Evolutionary conservation across 305 asterid species (phyloP).

Genomic region (Fraxinus latifolia): DNA sequence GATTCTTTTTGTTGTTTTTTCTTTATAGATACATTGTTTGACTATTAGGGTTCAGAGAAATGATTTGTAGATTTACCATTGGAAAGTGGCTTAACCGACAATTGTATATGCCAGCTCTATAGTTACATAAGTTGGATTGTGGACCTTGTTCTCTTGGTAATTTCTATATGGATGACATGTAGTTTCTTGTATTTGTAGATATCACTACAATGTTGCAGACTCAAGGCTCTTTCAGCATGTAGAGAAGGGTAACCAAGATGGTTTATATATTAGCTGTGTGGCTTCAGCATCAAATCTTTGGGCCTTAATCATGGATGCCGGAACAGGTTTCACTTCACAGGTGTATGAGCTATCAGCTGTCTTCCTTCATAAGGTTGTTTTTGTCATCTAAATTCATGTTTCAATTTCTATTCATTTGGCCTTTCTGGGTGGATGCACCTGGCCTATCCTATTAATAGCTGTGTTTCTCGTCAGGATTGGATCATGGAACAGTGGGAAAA

Average conservation of each 20-base stretch:
- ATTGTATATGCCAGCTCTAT: not conserved
- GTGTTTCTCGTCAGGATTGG: slow-evolving; percentile 70
- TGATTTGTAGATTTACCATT: not conserved
- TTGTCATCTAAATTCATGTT: not conserved
- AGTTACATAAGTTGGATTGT: slow-evolving; percentile 1
- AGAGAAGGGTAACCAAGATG: slow-evolving; percentile 96
- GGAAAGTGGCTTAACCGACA: not conserved
- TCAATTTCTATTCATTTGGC: not conserved
- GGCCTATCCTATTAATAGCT: not conserved
- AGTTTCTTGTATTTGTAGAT: slow-evolving; percentile 44
- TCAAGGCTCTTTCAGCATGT: slow-evolving; percentile 92
- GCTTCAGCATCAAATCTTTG: slow-evolving; percentile 90
- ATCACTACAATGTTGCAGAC: slow-evolving; percentile 97
- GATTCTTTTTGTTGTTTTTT: not conserved
- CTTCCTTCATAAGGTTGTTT: slow-evolving; percentile 87
- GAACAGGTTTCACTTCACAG: slow-evolving; percentile 85
- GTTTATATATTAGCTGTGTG: slow-evolving; percentile 89
- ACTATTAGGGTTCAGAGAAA: slow-evolving; percentile 1
- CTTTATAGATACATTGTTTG: not conserved
- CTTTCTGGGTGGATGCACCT: slow-evolving; percentile 15
- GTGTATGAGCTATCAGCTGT: slow-evolving; percentile 90
- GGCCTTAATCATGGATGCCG: slow-evolving; percentile 99
- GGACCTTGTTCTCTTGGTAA: slow-evolving; percentile 9
- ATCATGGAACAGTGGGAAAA: slow-evolving; percentile 99
- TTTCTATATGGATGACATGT: not conserved